Percentiles rank a stretch among this genome's conserved stretches.
These are phyloP conservation scores for Paraphaeosphaeria minitans DNA, from an alignment of 2,329 filamentous ascomycete species.

Conservation along the genomic window DNA sequence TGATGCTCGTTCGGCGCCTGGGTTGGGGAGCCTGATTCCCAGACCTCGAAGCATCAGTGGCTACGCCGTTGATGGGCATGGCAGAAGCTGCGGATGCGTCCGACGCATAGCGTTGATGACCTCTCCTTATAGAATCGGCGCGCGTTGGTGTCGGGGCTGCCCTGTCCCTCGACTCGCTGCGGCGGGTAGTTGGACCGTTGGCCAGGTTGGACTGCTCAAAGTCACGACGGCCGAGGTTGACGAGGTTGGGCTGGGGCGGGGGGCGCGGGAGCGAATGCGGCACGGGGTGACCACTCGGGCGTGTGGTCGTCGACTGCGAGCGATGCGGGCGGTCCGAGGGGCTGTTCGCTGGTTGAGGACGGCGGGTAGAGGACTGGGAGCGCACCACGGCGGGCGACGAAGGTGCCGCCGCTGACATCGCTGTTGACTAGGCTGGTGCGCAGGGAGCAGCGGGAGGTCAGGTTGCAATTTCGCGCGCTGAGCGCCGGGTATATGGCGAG, in stretches of 20 bases:
- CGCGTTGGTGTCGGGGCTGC: conserved; percentile 52
- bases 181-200: conserved; percentile 59
- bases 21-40: conserved; percentile 27
- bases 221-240: conserved; percentile 67
- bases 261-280: conserved; percentile 34
- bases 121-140: conserved; percentile 60
- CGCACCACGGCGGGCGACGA: conserved; percentile 52
- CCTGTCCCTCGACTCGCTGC: conserved; percentile 69
- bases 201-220: conserved; percentile 74
- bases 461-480: conserved; percentile 15
- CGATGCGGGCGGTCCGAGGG: conserved; percentile 43
- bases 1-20: conserved; percentile 76
- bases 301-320: conserved; percentile 42
- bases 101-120: conserved; percentile 53
- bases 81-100: conserved; percentile 48
- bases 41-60: conserved; percentile 36
- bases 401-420: conserved; percentile 45
- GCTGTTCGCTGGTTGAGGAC: conserved; percentile 27
- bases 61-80: conserved; percentile 46
- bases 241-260: conserved; percentile 51
- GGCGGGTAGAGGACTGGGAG: conserved; percentile 37
- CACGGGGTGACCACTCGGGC: conserved; percentile 43
- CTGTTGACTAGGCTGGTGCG: conserved; percentile 25
- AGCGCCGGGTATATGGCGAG: conserved; percentile 9
- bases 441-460: conserved; percentile 31